Percentiles rank a stretch among this genome's conserved stretches.
Conservation (phyloP, 2,329 filamentous ascomycete species). For the Talaromyces sp. region DNA sequence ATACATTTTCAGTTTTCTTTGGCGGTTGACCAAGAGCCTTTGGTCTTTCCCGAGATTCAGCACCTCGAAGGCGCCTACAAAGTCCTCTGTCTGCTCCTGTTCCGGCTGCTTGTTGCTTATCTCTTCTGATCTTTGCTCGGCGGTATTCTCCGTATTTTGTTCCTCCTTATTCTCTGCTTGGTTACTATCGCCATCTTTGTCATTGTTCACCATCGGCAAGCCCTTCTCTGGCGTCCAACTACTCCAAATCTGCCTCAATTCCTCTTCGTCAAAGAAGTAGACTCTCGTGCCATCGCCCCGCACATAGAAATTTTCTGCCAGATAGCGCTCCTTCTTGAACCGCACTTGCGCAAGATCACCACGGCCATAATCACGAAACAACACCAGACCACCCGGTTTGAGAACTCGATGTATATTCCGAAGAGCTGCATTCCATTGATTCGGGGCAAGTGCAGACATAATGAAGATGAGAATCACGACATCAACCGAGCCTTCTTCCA, state of each 20-base stretch:
- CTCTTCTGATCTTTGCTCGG: slow-evolving; percentile 12
- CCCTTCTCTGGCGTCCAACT: slow-evolving; percentile 43
- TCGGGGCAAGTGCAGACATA: slow-evolving; percentile 83
- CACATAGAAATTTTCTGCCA: slow-evolving; percentile 97
- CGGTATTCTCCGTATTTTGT: neutral
- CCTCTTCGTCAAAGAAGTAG: slow-evolving; percentile 91
- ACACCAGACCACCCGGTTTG: slow-evolving; percentile 87
- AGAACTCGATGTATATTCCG: slow-evolving; percentile 76
- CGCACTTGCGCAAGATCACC: slow-evolving; percentile 94
- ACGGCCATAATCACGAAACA: slow-evolving; percentile 94
- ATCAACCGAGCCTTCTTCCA: slow-evolving; percentile 78
- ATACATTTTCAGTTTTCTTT: slow-evolving; percentile 94
- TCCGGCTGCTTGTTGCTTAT: slow-evolving; percentile 12
- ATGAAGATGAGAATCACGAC: slow-evolving; percentile 95
- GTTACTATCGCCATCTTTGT: neutral
- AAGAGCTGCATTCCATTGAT: slow-evolving; percentile 79
- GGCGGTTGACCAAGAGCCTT: slow-evolving; percentile 86
- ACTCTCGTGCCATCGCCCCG: slow-evolving; percentile 92
- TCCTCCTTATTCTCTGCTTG: neutral
- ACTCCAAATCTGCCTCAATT: slow-evolving; percentile 77
- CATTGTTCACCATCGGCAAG: slow-evolving; percentile 23
- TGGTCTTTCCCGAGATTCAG: slow-evolving; percentile 79
- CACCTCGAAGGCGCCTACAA: slow-evolving; percentile 59
- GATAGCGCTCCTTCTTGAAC: slow-evolving; percentile 90
- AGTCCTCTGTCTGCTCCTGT: neutral